These are phyloP conservation scores for Leccinellum rugosiceps DNA, from an alignment of 768 basidiomycete genomes.

Conservation along the genomic window DNA sequence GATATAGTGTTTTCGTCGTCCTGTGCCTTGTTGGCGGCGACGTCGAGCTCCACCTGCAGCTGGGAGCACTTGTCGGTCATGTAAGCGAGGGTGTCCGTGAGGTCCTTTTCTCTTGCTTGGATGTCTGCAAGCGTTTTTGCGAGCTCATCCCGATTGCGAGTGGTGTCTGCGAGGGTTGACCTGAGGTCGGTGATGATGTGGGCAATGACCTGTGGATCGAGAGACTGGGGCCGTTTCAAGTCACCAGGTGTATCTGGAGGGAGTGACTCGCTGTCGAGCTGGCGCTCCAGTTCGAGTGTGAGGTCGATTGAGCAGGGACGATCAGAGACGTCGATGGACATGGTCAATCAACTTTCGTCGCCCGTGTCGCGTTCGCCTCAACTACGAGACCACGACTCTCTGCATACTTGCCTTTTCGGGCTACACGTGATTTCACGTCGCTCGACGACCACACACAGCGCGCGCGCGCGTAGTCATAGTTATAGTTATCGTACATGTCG, in stretches of 20 bases:
- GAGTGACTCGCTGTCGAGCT: conserved; percentile 63
- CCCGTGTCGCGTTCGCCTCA: conserved; percentile 13
- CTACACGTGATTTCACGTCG: conserved; percentile 19
- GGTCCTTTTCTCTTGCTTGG: conserved; percentile 52
- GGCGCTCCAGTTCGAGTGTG: conserved; percentile 73
- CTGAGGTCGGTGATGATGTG: conserved; percentile 75
- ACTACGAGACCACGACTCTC: too few species aligned
- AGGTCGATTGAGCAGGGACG: conserved; percentile 65
- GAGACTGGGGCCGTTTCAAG: conserved; percentile 42
- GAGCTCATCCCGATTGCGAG: conserved; percentile 72
- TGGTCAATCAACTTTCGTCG: conserved; percentile 11
- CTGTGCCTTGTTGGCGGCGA: conserved; percentile 47
- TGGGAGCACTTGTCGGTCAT: conserved; percentile 64
- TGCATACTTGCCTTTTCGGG: not conserved
- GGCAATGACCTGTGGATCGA: conserved; percentile 74
- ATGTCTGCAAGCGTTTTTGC: conserved; percentile 47
- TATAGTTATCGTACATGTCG: not conserved
- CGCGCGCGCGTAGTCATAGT: not conserved
- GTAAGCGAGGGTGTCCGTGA: conserved; percentile 59
- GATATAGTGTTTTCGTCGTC: conserved; percentile 79
- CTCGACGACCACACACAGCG: not conserved
- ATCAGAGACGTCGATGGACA: conserved; percentile 36
- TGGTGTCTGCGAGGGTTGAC: conserved; percentile 57
- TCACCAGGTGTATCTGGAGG: conserved; percentile 44
- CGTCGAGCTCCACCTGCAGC: conserved; percentile 55